Conservation (phyloP, 148 eudicot species). For the Polygonum aviculare region DNA sequence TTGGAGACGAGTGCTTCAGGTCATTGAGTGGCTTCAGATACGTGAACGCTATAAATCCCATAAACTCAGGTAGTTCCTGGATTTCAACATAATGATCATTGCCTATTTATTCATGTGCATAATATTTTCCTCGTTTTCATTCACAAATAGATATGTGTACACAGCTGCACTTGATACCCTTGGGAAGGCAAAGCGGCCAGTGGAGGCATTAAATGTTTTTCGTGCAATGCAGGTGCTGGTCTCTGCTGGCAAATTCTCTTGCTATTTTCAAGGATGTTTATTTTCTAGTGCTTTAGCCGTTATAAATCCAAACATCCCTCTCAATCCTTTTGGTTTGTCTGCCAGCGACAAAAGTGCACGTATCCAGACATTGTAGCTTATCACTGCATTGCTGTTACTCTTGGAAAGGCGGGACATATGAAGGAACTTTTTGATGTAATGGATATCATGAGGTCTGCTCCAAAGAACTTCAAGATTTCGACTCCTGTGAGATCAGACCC, state of each 20-base stretch:
- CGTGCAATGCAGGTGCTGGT: conserved; percentile 57
- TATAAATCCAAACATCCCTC: not conserved
- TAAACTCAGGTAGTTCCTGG: conserved; percentile 44
- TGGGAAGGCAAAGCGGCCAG: conserved; percentile 79
- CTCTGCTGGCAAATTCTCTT: not conserved
- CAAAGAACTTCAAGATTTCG: conserved; percentile 51
- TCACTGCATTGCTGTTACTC: conserved; percentile 81
- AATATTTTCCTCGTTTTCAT: not conserved
- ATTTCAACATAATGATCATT: not conserved
- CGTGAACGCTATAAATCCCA: conserved; percentile 76
- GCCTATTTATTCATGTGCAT: not conserved
- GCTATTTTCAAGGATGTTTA: not conserved
- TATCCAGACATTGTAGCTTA: conserved; percentile 90
- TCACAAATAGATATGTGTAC: conserved; percentile 52
- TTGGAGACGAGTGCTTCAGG: conserved; percentile 87
- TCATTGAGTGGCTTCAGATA: conserved; percentile 86
- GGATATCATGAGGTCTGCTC: conserved; percentile 77
- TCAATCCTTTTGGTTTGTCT: conserved; percentile 13
- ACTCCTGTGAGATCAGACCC: conserved; percentile 70
- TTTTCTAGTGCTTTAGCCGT: not conserved
- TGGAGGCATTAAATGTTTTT: conserved; percentile 83
- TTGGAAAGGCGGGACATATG: conserved; percentile 96
- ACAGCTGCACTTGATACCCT: conserved; percentile 88
- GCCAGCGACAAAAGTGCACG: conserved; percentile 56
- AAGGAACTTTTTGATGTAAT: conserved; percentile 87